A percentile compares a stretch with the other conserved stretches of the same genome.
phyloP scores from a whole-genome alignment of 768 basidiomycete genomes.

The Crucibulum laeve region DNA sequence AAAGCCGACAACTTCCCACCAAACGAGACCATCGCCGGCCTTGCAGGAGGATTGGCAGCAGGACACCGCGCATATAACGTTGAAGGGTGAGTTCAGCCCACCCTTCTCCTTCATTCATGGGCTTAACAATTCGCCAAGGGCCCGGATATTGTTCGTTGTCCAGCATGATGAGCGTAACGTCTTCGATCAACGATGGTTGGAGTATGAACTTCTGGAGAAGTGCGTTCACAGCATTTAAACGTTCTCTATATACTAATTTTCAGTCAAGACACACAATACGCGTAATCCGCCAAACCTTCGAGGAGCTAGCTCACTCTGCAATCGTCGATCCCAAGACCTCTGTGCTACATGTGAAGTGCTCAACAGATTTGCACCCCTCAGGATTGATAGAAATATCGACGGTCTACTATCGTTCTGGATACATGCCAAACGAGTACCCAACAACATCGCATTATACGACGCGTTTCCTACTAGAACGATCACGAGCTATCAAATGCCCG shows the following conservation, averaged over 20 bases:
- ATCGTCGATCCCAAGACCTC: conserved; percentile 43
- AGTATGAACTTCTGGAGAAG: conserved; percentile 83
- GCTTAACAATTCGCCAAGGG: conserved; percentile 18
- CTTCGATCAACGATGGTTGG: conserved; percentile 88
- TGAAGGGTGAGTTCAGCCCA: conserved; percentile 35
- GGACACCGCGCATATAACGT: conserved; percentile 75
- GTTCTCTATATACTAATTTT: conserved; percentile 1
- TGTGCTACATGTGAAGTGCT: conserved; percentile 35
- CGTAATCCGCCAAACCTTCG: conserved; percentile 72
- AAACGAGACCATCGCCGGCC: conserved; percentile 66
- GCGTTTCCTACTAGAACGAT: conserved; percentile 76
- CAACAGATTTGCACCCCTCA: conserved; percentile 24
- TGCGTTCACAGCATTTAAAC: conserved; percentile 24
- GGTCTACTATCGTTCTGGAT: conserved; percentile 90
- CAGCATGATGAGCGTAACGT: conserved; percentile 88
- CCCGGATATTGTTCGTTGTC: conserved; percentile 80
- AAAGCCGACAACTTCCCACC: conserved; percentile 56
- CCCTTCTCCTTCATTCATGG: background rate
- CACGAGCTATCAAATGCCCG: conserved; percentile 89
- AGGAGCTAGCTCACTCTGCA: conserved; percentile 58
- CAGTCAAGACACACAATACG: conserved; percentile 63
- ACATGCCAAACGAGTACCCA: conserved; percentile 79
- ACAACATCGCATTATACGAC: conserved; percentile 61
- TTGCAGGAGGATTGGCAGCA: conserved; percentile 73
- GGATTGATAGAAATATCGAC: conserved; percentile 68